Conservation (phyloP, 2,329 filamentous ascomycete species). For the Pseudopithomyces chartarum region DNA sequence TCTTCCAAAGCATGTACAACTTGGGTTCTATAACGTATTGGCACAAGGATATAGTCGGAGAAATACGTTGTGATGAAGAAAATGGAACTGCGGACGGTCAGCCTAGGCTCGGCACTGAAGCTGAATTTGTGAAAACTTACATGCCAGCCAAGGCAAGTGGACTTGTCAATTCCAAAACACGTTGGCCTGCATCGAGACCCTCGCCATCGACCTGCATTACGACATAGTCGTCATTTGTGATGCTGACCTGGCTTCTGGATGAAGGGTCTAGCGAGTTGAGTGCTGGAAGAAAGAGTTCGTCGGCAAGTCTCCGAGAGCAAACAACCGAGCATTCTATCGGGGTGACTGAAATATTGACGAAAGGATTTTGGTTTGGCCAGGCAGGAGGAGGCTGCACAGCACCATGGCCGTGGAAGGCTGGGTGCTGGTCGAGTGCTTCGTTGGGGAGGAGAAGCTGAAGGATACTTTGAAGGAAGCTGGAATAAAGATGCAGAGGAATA, state of each 20-base stretch:
- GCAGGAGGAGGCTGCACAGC: constrained; percentile 42
- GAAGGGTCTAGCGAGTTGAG: constrained; percentile 64
- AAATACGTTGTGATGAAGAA: constrained; percentile 99
- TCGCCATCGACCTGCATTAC: constrained; percentile 89
- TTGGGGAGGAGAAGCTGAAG: constrained; percentile 80
- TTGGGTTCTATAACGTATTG: constrained; percentile 71
- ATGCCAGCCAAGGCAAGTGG: constrained; percentile 91
- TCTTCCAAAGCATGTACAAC: constrained; percentile 79
- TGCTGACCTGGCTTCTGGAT: constrained; percentile 59
- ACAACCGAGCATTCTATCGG: constrained; percentile 92
- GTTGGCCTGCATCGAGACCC: constrained; percentile 86
- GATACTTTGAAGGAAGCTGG: constrained; percentile 82
- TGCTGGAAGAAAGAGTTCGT: constrained; percentile 75
- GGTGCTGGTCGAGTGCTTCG: constrained; percentile 39
- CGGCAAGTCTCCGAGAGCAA: constrained; percentile 76
- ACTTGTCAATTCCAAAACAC: constrained; percentile 88
- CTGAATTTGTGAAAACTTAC: constrained; percentile 47
- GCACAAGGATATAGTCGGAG: constrained; percentile 94
- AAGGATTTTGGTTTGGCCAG: constrained; percentile 68
- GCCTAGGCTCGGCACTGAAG: constrained; percentile 7
- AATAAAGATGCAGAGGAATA: constrained; percentile 79
- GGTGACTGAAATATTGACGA: constrained; percentile 92
- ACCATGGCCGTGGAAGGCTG: constrained; percentile 33
- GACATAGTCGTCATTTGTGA: constrained; percentile 83
- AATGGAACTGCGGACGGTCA: constrained; percentile 66